A percentile compares a stretch with the other conserved stretches of the same genome.
These are phyloP conservation scores for Oxytropis ochrocephala DNA, from an alignment of 306 rosid genomes.

Conservation along the genomic window DNA sequence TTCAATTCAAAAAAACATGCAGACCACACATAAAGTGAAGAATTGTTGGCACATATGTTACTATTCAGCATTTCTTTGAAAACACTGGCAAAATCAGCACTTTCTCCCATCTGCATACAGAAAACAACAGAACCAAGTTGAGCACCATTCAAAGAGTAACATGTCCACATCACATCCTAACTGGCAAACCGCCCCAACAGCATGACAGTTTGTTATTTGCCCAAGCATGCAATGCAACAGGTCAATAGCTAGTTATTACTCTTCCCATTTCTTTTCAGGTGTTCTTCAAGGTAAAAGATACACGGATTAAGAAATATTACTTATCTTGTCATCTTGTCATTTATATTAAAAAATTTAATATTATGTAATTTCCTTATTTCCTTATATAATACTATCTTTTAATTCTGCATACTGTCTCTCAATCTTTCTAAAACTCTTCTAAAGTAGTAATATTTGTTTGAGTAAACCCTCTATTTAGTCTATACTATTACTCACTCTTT, in stretches of 20 bases:
- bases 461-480: too few species aligned
- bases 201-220: not conserved
- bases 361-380: too few species aligned
- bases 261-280: not conserved
- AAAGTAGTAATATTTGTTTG: too few species aligned
- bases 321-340: too few species aligned
- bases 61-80: conserved; percentile 51
- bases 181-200: not conserved
- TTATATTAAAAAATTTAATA: too few species aligned
- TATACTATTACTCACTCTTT: too few species aligned
- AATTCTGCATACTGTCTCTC: too few species aligned
- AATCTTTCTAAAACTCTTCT: too few species aligned
- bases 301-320: not conserved
- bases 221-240: not conserved
- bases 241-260: not conserved
- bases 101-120: conserved; percentile 50
- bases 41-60: conserved; percentile 45
- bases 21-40: conserved; percentile 43
- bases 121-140: conserved; percentile 18
- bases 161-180: not conserved
- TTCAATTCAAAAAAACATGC: conserved; percentile 36
- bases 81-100: conserved; percentile 41
- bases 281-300: not conserved
- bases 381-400: too few species aligned
- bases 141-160: not conserved